Percentiles rank a stretch among this genome's conserved stretches.
Conservation (phyloP, 768 basidiomycete species). For the Leucosporidium scottii region DNA sequence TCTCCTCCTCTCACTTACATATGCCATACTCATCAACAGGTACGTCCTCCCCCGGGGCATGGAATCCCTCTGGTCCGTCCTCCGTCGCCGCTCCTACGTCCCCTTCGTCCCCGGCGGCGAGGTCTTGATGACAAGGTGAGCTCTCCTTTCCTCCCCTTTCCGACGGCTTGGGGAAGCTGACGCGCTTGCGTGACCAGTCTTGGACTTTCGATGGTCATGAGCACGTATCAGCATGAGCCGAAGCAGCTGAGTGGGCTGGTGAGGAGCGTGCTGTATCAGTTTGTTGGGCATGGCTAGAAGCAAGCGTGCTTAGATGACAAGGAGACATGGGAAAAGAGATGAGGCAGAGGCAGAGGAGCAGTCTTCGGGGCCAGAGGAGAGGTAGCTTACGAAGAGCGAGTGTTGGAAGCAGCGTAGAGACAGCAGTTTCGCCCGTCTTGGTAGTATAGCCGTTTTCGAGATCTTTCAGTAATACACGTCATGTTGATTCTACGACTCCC, state of each 20-base stretch:
- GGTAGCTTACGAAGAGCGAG: too few relatives aligned
- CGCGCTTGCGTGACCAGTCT: too few relatives aligned
- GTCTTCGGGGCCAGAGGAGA: too few relatives aligned
- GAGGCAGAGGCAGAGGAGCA: too few relatives aligned
- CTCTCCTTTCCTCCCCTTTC: background rate
- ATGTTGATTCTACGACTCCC: background rate
- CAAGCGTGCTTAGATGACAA: too few relatives aligned
- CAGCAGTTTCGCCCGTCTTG: too few relatives aligned
- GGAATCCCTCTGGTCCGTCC: slow-evolving; percentile 81
- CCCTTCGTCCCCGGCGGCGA: slow-evolving; percentile 45
- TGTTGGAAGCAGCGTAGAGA: too few relatives aligned
- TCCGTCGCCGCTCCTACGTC: slow-evolving; percentile 67
- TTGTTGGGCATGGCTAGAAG: slow-evolving; percentile 59
- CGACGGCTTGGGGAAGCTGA: too few relatives aligned
- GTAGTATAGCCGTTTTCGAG: too few relatives aligned
- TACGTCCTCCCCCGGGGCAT: slow-evolving; percentile 68
- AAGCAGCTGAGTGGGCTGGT: slow-evolving; percentile 76
- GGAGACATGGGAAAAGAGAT: too few relatives aligned
- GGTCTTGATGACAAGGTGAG: slow-evolving; percentile 28
- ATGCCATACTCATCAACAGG: background rate
- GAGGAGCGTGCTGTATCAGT: slow-evolving; percentile 73
- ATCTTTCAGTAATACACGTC: too few relatives aligned
- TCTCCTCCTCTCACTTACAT: too few relatives aligned
- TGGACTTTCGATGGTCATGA: slow-evolving; percentile 90
- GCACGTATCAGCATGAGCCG: slow-evolving; percentile 76